Evolutionary conservation across 1,139 yeast species (phyloP).

Genomic region (Dujonia santamariae): DNA sequence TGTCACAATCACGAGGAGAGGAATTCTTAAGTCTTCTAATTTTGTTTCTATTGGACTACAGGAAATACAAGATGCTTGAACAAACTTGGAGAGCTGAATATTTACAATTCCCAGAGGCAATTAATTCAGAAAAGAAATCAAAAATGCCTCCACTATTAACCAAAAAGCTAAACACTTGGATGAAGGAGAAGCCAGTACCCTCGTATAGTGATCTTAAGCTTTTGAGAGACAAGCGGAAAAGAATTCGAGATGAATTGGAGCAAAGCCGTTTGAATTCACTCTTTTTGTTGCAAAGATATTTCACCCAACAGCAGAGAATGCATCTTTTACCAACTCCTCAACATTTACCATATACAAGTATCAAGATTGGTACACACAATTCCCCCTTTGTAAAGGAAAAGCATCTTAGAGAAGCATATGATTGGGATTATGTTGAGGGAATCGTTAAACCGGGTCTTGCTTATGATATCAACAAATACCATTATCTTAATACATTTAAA

Average conservation of each 20-base stretch:
- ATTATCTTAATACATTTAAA: slow-evolving; percentile 17
- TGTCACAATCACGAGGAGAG: not conserved
- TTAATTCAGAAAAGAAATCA: slow-evolving; percentile 9
- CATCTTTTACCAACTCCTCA: slow-evolving; percentile 33
- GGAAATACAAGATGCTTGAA: slow-evolving; percentile 13
- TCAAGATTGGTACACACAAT: slow-evolving; percentile 2
- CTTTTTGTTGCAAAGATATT: slow-evolving; percentile 23
- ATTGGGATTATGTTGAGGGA: slow-evolving; percentile 29
- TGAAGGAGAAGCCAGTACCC: not conserved
- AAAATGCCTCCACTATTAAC: slow-evolving; percentile 8
- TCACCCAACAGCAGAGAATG: slow-evolving; percentile 26
- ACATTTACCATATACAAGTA: slow-evolving; percentile 28
- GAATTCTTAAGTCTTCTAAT: not conserved
- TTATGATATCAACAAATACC: slow-evolving; percentile 30
- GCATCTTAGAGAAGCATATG: slow-evolving; percentile 28
- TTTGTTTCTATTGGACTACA: slow-evolving; percentile 12
- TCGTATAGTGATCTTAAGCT: not conserved
- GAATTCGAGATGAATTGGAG: slow-evolving; percentile 9
- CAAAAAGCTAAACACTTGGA: slow-evolving; percentile 2
- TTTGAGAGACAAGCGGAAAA: slow-evolving; percentile 5
- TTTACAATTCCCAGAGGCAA: slow-evolving; percentile 8
- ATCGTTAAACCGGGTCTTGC: slow-evolving; percentile 37
- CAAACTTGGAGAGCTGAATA: slow-evolving; percentile 19
- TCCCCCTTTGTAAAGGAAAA: slow-evolving; percentile 8
- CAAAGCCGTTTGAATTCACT: slow-evolving; percentile 14